phyloP scores from a whole-genome alignment of 1,284 basidiomycete genomes.

The Pseudozyma thailandica region DNA sequence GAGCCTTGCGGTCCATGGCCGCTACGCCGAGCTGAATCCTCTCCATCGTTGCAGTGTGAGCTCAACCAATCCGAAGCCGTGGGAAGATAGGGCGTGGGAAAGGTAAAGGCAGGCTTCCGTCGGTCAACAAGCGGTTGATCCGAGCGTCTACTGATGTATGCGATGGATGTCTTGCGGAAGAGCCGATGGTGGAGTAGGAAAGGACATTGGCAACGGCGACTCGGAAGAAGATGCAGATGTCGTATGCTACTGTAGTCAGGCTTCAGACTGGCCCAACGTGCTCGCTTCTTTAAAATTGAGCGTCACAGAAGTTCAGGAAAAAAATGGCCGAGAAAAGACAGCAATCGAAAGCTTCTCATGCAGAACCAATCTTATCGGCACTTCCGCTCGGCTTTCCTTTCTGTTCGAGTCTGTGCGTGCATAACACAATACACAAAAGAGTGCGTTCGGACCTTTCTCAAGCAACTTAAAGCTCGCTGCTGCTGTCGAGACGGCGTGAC shows the following conservation, averaged over 20 bases:
- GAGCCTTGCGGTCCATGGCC: constrained; percentile 68
- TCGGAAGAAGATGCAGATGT: no score
- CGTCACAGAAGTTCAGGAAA: neutral
- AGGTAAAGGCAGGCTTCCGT: neutral
- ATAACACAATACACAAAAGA: neutral
- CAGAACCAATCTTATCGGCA: neutral
- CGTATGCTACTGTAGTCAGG: no score
- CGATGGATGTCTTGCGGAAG: neutral
- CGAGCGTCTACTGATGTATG: neutral
- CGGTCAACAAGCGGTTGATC: neutral
- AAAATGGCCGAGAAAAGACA: constrained; percentile 2
- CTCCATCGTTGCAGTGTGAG: constrained; percentile 24
- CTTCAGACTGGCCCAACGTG: no score
- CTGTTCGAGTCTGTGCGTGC: neutral
- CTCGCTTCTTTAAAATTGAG: no score
- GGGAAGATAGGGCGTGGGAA: neutral
- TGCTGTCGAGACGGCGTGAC: neutral
- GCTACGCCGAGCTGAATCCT: constrained; percentile 64
- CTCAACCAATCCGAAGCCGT: neutral
- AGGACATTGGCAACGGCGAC: no score
- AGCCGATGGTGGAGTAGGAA: neutral
- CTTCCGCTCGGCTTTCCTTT: constrained; percentile 2
- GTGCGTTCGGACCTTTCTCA: neutral
- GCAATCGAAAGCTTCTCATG: no score
- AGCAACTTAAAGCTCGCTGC: no score